These are phyloP conservation scores for Melastoma candidum DNA, from an alignment of 441 rosid genomes.

Conservation along the genomic window DNA sequence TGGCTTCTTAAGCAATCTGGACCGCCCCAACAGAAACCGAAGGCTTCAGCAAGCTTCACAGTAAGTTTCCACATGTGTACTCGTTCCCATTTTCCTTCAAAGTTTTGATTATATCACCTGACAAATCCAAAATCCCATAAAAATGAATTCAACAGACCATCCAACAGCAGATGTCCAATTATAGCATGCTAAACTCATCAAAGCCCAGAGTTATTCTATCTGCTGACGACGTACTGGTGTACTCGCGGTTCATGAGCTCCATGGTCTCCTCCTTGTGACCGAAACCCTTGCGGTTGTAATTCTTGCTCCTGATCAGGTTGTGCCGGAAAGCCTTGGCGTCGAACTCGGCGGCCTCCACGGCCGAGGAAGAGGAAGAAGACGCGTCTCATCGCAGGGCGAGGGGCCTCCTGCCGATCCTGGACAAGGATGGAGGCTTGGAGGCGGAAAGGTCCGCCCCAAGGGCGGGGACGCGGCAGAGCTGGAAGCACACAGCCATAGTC, in stretches of 20 bases:
- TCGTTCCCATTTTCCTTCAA: constrained; percentile 64
- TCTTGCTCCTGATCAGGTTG: constrained; percentile 72
- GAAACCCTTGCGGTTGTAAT: constrained; percentile 78
- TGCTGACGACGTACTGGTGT: constrained; percentile 44
- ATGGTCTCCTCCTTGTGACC: constrained; percentile 89
- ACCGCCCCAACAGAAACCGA: constrained; percentile 99
- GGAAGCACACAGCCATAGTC: too few species aligned
- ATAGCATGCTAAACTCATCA: too few species aligned
- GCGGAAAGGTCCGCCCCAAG: too few species aligned
- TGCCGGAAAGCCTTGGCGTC: constrained; percentile 75
- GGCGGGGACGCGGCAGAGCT: too few species aligned
- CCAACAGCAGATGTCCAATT: too few species aligned
- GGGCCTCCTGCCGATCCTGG: constrained; percentile 25
- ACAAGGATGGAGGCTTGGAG: neutral
- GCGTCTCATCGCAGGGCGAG: constrained; percentile 36
- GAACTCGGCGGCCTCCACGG: constrained; percentile 55
- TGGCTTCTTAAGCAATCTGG: constrained; percentile 94
- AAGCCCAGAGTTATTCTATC: too few species aligned
- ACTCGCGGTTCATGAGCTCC: constrained; percentile 78
- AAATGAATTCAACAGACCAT: too few species aligned
- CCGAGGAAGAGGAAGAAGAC: constrained; percentile 15
- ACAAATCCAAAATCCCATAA: too few species aligned
- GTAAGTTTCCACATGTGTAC: constrained; percentile 81
- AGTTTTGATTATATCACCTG: constrained; percentile 76
- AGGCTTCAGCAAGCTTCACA: constrained; percentile 77